These are phyloP conservation scores for Aspergillus sp. DNA, from an alignment of 2,329 filamentous ascomycete species.

Conservation along the genomic window DNA sequence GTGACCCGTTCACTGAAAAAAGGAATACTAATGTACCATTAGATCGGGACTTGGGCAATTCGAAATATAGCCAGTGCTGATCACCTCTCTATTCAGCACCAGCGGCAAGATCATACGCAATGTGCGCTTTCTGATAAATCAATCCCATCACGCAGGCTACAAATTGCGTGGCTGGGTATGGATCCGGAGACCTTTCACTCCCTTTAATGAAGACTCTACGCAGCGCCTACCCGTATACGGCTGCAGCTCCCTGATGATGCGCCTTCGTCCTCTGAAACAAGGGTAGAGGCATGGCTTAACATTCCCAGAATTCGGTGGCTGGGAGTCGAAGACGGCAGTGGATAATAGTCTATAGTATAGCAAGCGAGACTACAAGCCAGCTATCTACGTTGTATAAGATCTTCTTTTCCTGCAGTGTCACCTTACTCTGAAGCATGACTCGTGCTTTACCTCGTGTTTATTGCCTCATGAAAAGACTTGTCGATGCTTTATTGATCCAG, in stretches of 20 bases:
- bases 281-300: not conserved
- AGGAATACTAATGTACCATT: no score
- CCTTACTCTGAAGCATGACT: not conserved
- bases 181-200: not conserved
- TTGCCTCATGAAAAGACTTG: not conserved
- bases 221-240: not conserved
- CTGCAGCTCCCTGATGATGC: not conserved
- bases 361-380: no score
- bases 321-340: not conserved
- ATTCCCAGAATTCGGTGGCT: conserved; percentile 2
- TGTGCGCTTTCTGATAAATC: no score
- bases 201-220: not conserved
- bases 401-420: not conserved
- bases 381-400: not conserved
- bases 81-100: not conserved
- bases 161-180: not conserved
- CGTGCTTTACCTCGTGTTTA: not conserved
- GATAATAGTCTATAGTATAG: no score
- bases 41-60: not conserved
- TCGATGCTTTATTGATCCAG: not conserved
- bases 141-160: not conserved
- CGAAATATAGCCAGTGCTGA: not conserved
- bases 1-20: no score
- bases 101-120: not conserved
- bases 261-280: not conserved